Conservation (phyloP, 495 filamentous ascomycete genomes). For the Tuber melanosporum region DNA sequence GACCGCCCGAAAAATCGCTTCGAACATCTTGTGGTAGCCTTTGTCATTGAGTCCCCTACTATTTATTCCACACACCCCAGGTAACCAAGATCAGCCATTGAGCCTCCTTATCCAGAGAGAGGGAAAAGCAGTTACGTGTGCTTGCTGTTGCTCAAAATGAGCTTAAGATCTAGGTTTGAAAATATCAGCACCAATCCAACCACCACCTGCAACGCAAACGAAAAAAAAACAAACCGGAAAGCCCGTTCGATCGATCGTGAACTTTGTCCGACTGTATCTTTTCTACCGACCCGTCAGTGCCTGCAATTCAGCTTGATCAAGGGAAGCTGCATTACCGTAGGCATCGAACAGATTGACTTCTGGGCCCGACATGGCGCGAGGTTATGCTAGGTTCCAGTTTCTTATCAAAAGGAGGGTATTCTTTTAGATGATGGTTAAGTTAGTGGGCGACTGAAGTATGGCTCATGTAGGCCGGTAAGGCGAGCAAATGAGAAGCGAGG, state of each 20-base stretch:
- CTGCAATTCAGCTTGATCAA: neutral
- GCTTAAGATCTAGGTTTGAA: constrained; percentile 51
- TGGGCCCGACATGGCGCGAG: neutral
- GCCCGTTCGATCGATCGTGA: constrained; percentile 50
- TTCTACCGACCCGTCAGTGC: constrained; percentile 35
- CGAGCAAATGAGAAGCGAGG: neutral
- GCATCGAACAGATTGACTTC: constrained; percentile 27
- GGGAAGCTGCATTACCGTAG: constrained; percentile 27
- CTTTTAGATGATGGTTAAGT: neutral
- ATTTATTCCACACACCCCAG: constrained; percentile 14
- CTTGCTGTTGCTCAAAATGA: constrained; percentile 57
- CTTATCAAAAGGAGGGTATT: neutral
- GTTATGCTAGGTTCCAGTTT: neutral
- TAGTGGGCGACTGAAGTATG: neutral
- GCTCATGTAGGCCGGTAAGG: neutral
- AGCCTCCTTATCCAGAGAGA: neutral
- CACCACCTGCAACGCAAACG: constrained; percentile 38
- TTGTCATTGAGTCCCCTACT: constrained; percentile 57
- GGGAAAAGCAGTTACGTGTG: constrained; percentile 29
- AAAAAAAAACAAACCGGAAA: constrained; percentile 48
- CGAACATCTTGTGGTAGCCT: constrained; percentile 71
- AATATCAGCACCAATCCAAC: constrained; percentile 16
- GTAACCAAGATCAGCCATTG: constrained; percentile 19
- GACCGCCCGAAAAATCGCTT: constrained; percentile 66
- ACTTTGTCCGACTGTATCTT: constrained; percentile 51